A percentile compares a stretch with the other conserved stretches of the same genome.
Conservation (phyloP, 2,329 filamentous ascomycete species). For the Colletotrichum tropicicola region DNA sequence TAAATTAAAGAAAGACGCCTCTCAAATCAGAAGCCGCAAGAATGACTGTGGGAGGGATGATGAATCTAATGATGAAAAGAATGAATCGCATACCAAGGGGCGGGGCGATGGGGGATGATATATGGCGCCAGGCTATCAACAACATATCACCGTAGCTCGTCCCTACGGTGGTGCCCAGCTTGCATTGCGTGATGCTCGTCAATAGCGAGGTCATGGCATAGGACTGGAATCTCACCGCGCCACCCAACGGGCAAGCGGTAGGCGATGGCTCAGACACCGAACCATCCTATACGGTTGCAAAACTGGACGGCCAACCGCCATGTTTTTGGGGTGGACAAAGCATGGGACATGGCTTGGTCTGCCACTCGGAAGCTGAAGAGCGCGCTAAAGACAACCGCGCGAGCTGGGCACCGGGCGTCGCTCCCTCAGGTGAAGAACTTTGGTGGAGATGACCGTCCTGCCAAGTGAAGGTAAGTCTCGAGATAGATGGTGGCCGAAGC, state of each 20-base stretch:
- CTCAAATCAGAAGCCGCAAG: neutral
- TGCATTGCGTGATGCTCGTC: neutral
- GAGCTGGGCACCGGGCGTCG: neutral
- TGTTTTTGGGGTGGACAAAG: slow-evolving; percentile 6
- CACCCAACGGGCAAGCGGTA: neutral
- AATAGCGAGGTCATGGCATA: too few relatives aligned
- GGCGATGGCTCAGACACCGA: neutral
- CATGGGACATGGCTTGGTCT: slow-evolving; percentile 1
- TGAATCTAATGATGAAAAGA: neutral
- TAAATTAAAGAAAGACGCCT: neutral
- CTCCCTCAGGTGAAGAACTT: neutral
- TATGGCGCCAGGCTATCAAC: neutral
- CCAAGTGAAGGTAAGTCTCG: neutral
- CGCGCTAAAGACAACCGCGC: slow-evolving; percentile 6
- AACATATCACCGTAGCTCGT: too few relatives aligned
- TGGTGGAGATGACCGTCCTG: slow-evolving; percentile 8
- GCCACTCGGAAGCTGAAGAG: neutral
- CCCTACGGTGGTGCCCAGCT: too few relatives aligned
- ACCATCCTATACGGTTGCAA: neutral
- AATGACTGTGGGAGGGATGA: neutral
- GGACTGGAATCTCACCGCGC: too few relatives aligned
- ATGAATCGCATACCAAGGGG: neutral
- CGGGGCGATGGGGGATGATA: neutral
- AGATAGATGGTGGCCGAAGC: neutral
- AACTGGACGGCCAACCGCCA: neutral